Base-by-base conservation (phyloP, 768 basidiomycete genomes). In the Multifurca ochricompacta region DNA sequence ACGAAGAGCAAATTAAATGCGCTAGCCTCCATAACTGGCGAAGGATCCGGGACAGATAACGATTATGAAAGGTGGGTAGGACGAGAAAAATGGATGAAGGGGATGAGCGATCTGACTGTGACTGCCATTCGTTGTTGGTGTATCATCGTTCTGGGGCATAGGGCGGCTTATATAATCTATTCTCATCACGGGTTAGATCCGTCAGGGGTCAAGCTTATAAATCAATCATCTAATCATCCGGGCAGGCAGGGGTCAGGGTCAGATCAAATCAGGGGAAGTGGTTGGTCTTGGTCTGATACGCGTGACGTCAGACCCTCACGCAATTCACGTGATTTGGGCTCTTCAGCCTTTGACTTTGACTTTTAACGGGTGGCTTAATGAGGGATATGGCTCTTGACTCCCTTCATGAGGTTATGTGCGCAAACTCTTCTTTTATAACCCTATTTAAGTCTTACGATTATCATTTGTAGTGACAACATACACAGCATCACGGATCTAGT, bases 401-500 rank as follows among this genome's bases (percentile, higher is more conserved):
- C 31, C 45, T 57, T 23, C 54, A 35, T 3, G 58, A 59, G 39
- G 54, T 59, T 6, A 57, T 51, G 58, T 59, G 6, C 37, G 54
- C 31, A 34, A 6, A 14, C 28, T 14, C 36, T 27, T 13, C 16
- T 9, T 8, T 32, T 23, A 4, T 10, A 3, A 19, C 21, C 5
- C 10, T n/a, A 4, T 1, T 10, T 18, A 14, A 6, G 3, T 21
- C 27, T 51, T 23, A 28, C 42, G 13, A 36, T 21, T 28, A 43
- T 10, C 7, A 3, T 14, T 9, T 14, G 11, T 30, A 88, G 86
- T 45, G 81, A 82, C 59, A 77, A 83, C 16, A 80, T 88, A 42
- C 76, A 74, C 59, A 82, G 81, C 56, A 85, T 89, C 78, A 71
- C 78, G 30, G 75, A 78, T 3, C 81, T 88, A 53, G 85, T 91